Evolutionary conservation across 225 moss, liverwort and hornwort genomes (phyloP).

Genomic region (Sphagnum contortum): DNA sequence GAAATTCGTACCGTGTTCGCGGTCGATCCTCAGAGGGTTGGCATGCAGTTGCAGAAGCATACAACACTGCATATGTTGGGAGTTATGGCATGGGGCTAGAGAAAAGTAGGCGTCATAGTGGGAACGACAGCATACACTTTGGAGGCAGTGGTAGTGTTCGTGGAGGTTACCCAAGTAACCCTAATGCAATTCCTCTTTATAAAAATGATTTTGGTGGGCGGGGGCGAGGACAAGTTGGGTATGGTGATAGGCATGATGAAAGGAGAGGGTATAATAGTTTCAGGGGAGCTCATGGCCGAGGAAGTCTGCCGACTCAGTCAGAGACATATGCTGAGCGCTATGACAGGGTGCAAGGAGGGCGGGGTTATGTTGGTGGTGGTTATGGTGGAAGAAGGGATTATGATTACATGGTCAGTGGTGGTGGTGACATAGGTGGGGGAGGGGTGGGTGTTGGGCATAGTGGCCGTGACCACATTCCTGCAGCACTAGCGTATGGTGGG

Average conservation of each 20-base stretch:
- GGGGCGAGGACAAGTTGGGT: constrained; percentile 16
- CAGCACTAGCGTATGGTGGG: constrained; percentile 30
- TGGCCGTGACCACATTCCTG: constrained; percentile 27
- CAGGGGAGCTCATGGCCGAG: constrained; percentile 27
- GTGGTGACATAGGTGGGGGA: constrained; percentile 31
- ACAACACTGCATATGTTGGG: constrained; percentile 14
- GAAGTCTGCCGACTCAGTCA: constrained; percentile 31
- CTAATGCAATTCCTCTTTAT: constrained; percentile 39
- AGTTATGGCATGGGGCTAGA: constrained; percentile 26
- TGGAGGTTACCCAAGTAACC: constrained; percentile 32
- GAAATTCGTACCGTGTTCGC: constrained; percentile 27
- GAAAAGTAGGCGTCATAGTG: constrained; percentile 32
- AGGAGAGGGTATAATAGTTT: constrained; percentile 29
- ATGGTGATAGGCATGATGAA: constrained; percentile 32
- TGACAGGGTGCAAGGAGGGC: constrained; percentile 45
- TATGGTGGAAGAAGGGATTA: constrained; percentile 19
- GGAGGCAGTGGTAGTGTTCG: constrained; percentile 16
- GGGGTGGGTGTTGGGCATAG: constrained; percentile 24
- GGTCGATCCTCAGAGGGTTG: constrained; percentile 39
- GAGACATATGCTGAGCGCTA: constrained; percentile 53
- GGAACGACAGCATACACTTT: constrained; percentile 21
- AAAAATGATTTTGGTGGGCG: constrained; percentile 33
- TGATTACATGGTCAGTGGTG: constrained; percentile 30
- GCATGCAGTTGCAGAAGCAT: constrained; percentile 18
- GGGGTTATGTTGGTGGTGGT: constrained; percentile 49